Evolutionary conservation across 768 basidiomycete species (phyloP), one percentile per base, ranked within the genome.

Genomic region (Rhizopogon salebrosus): DNA sequence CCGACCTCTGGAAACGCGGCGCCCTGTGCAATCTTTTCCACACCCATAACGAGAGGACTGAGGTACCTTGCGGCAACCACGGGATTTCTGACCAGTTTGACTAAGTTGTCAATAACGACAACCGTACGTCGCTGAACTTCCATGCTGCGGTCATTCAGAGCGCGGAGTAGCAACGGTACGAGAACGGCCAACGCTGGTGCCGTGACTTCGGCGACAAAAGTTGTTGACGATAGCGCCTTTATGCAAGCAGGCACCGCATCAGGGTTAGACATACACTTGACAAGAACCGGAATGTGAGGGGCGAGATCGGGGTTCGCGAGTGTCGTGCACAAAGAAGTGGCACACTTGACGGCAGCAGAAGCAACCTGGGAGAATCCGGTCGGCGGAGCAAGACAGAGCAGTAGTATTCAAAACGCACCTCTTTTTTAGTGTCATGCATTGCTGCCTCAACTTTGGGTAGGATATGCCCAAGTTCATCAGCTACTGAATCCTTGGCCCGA

Each of bases 371-470:
- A 34, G 6, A 23, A 45, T 41, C 41, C 35, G 48, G 11, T 52
- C 27, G 23, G 18, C 18, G 20, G 29, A 48, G 10, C 23, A 35
- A 46, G 16, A 14, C 29, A 48, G 27, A 5, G n/a, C 49, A 27
- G n/a, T 26, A 31, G 29, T 51, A 34, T 42, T 16, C 22, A 49
- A 20, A 34, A 66, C 78, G 60, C 40, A 92, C 94, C 80, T 98
- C 95, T 61, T 81, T 71, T 70, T 98, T 98, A 54, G 95, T 98
- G 71, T 98, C 95, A 62, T 95, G 92, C 94, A 98, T 94, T 5
- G 92, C 85, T 34, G 73, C 74, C 66, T 95, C 93, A 11, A 98
- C 84, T 62, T 83, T 86, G 18, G 95, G 95, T 42, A 98, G 80
- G 41, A 90, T 82, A 9, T 75, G 72, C 14, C 83, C 94, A 35